Conservation (phyloP, 768 basidiomycete genomes). For the Favolaschia claudopus region DNA sequence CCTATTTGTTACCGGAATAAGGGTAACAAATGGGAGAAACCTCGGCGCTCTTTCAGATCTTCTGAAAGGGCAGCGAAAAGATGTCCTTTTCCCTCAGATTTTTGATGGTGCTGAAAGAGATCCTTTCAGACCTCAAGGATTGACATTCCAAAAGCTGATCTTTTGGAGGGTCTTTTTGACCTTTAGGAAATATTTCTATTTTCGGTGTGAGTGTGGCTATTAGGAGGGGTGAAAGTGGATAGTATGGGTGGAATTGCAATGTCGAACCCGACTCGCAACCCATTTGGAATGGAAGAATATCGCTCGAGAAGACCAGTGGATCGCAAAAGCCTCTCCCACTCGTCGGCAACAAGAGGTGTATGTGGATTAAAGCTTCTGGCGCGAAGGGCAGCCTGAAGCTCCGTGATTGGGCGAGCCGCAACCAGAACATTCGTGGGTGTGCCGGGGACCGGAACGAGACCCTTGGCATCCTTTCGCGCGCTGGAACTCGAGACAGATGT, state of each 20-base stretch:
- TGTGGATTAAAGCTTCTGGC: slow-evolving; percentile 33
- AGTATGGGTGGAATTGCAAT: slow-evolving; percentile 39
- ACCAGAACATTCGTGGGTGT: slow-evolving; percentile 52
- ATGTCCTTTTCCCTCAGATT: too few relatives aligned
- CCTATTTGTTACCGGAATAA: too few relatives aligned
- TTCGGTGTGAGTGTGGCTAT: slow-evolving; percentile 32
- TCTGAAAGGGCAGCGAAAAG: too few relatives aligned
- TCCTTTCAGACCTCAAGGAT: too few relatives aligned
- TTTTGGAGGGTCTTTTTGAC: too few relatives aligned
- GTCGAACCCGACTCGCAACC: slow-evolving; percentile 41
- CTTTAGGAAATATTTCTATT: too few relatives aligned
- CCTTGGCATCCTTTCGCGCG: slow-evolving; percentile 29
- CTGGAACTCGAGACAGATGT: slow-evolving; percentile 46
- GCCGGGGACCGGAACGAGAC: slow-evolving; percentile 10
- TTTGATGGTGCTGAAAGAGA: too few relatives aligned
- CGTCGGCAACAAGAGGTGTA: slow-evolving; percentile 39
- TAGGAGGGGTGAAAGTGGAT: slow-evolving; percentile 40
- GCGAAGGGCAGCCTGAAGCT: slow-evolving; percentile 47
- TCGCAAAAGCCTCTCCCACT: slow-evolving; percentile 38
- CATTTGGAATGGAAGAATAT: slow-evolving; percentile 36
- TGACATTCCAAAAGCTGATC: too few relatives aligned
- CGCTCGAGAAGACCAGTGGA: slow-evolving; percentile 20
- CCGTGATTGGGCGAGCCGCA: slow-evolving; percentile 46
- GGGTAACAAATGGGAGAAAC: too few relatives aligned
- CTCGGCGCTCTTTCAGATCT: too few relatives aligned